Conservation (phyloP, 257 asterid genomes). For the Fraxinus excelsior region DNA sequence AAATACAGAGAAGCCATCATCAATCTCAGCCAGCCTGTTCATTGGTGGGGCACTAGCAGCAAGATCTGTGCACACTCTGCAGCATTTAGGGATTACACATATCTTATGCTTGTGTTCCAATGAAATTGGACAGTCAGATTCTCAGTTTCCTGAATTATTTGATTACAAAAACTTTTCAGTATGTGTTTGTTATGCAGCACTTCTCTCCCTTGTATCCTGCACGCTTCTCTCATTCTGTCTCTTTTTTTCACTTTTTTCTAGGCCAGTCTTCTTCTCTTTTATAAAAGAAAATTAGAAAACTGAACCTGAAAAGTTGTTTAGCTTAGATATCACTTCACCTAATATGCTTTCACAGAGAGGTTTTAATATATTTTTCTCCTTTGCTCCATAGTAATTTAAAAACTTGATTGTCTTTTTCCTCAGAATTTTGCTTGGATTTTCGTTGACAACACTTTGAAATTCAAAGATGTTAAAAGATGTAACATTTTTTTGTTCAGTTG, state of each 20-base stretch:
- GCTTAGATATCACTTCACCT: not conserved
- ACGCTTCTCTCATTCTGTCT: not conserved
- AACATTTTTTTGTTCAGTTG: not conserved
- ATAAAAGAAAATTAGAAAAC: not conserved
- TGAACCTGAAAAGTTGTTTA: not conserved
- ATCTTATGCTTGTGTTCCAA: slow-evolving; percentile 89
- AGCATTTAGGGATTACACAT: slow-evolving; percentile 86
- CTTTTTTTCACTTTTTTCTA: not conserved
- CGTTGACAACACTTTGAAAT: not conserved
- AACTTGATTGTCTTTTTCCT: not conserved
- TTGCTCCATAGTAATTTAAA: not conserved
- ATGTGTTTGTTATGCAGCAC: slow-evolving; percentile 45
- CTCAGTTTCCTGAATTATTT: slow-evolving; percentile 84
- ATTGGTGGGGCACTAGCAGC: slow-evolving; percentile 98
- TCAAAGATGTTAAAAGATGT: not conserved
- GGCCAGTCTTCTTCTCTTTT: not conserved
- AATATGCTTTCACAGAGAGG: not conserved
- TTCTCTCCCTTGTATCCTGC: slow-evolving; percentile 16
- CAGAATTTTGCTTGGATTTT: not conserved
- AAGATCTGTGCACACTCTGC: slow-evolving; percentile 85
- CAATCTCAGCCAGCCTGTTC: slow-evolving; percentile 55
- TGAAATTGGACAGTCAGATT: slow-evolving; percentile 96
- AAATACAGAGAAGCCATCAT: slow-evolving; percentile 88
- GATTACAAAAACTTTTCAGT: slow-evolving; percentile 85
- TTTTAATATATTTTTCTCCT: not conserved